phyloP scores from a whole-genome alignment of 163 green algal genomes.

The Prototheca stagnorum region DNA sequence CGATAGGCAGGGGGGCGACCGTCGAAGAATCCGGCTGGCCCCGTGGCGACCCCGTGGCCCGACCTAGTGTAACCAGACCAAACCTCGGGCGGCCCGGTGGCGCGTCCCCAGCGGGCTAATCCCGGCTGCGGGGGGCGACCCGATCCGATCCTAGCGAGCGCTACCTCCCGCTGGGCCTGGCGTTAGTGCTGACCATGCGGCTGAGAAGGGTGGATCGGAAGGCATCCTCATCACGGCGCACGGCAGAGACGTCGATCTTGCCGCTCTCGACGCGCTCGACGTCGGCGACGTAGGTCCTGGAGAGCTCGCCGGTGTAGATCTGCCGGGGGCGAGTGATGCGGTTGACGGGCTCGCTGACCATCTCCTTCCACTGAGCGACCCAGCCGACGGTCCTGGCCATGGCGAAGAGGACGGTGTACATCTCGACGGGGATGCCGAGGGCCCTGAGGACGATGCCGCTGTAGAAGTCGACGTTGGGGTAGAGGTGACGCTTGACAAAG shows the following conservation, averaged over 20 bases:
- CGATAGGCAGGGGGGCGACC: too few relatives aligned
- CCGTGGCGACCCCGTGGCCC: too few relatives aligned
- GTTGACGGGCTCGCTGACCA: constrained; percentile 21
- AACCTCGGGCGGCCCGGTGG: too few relatives aligned
- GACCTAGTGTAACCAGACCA: too few relatives aligned
- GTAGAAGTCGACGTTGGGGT: constrained; percentile 99
- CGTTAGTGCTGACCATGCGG: constrained; percentile 14
- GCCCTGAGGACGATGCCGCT: constrained; percentile 56
- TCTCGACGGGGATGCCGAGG: constrained; percentile 45
- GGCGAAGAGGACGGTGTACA: constrained; percentile 66
- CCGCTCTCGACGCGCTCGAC: constrained; percentile 12
- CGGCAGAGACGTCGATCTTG: constrained; percentile 1
- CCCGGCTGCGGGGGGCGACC: too few relatives aligned
- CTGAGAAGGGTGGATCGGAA: constrained; percentile 15
- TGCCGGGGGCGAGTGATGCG: constrained; percentile 27
- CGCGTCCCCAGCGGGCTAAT: too few relatives aligned
- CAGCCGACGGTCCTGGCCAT: constrained; percentile 40
- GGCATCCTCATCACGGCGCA: not conserved
- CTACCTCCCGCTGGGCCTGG: constrained; percentile 6
- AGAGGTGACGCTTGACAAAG: constrained; percentile 86
- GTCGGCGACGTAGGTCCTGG: constrained; percentile 18
- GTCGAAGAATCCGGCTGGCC: too few relatives aligned
- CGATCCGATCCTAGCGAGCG: too few relatives aligned
- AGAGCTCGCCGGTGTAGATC: constrained; percentile 27
- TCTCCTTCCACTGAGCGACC: constrained; percentile 47